Evolutionary conservation across 2,329 filamentous ascomycete species (phyloP), one percentile per base, ranked within the genome.

Genomic region (Venturiaceae sp.): DNA sequence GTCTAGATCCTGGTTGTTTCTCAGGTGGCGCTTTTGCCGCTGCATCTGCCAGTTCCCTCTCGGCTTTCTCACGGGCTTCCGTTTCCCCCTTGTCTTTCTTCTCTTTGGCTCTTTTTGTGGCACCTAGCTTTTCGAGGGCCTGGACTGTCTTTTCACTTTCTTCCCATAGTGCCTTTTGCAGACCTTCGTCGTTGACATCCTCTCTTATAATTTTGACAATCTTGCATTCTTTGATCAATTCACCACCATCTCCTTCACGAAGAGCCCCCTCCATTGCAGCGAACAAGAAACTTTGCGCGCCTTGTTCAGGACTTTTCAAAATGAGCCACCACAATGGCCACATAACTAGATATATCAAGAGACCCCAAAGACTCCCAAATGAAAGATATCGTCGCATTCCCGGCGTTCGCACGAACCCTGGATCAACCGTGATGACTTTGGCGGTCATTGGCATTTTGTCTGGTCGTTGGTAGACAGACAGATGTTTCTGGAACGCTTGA

Each of bases 351-450:
- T 99, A 99, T 19, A 90, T 53, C 0, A 85, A 71, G 21, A 99
- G 76, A 0, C 92, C 92, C 80, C 84, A 85, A 0, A 99, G 77
- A 3, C 88, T 89, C 6, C 94, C 94, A 33, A 90, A 81, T 0
- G 89, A 91, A 30, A 99, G 76, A 86, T 91, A 97, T 60, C 91
- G 82, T 47, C 90, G 83, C 73, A 86, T 95, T 1, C 94, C 92
- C 0, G 92, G 90, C 8, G 92, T 97, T 56, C 94, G 84, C 26
- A 85, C 82, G 63, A 86, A 83, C 21, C 94, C 92, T 0, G 94
- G 94, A 66, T 99, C 92, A 2, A 92, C 89, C 60, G 96, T 81
- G 54, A 96, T 78, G 50, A 96, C 90, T 34, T 89, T 83, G 3
- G 91, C 81, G 64, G 90, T 96, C 76, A 86, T 87, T 1, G 90